Evolutionary conservation across 1,284 basidiomycete species (phyloP).

Genomic region (Coriolopsis trogii): DNA sequence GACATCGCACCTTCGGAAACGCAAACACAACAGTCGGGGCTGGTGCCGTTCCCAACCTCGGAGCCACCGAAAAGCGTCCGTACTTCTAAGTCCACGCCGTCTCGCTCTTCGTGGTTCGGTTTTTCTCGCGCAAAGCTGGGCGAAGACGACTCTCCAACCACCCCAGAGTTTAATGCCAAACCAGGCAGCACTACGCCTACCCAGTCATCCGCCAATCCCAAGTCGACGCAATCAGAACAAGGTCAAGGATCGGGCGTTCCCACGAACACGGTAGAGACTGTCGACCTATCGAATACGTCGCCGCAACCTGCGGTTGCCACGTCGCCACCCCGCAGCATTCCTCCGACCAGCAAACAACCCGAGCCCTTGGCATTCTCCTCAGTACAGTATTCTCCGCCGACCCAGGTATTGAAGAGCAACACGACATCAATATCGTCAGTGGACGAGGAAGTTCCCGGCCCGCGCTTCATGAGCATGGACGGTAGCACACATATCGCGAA

Average conservation of each 20-base stretch:
- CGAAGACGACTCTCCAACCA: neutral
- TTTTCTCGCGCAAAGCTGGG: slow-evolving; percentile 11
- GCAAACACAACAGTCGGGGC: neutral
- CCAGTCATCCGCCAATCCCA: neutral
- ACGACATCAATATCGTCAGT: slow-evolving; percentile 32
- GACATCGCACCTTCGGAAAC: too few species aligned
- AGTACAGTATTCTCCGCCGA: slow-evolving; percentile 18
- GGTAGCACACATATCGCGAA: slow-evolving; percentile 7
- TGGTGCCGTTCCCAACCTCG: slow-evolving; percentile 9
- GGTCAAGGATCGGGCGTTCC: too few species aligned
- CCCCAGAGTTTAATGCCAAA: neutral
- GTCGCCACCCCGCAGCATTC: slow-evolving; percentile 14
- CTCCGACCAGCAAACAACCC: neutral
- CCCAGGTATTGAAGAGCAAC: slow-evolving; percentile 11
- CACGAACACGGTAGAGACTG: neutral
- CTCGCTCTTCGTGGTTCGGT: slow-evolving; percentile 21
- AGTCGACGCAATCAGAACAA: too few species aligned
- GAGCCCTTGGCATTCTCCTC: slow-evolving; percentile 14
- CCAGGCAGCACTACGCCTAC: too few species aligned
- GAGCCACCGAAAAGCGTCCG: slow-evolving; percentile 12
- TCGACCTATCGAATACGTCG: neutral
- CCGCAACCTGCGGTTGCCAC: neutral
- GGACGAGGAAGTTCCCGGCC: slow-evolving; percentile 36
- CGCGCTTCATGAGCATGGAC: slow-evolving; percentile 7
- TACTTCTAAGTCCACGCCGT: slow-evolving; percentile 9